A percentile compares a stretch with the other conserved stretches of the same genome.
Conservation (phyloP, 495 filamentous ascomycete species). For the Schizothecium vesticola region DNA sequence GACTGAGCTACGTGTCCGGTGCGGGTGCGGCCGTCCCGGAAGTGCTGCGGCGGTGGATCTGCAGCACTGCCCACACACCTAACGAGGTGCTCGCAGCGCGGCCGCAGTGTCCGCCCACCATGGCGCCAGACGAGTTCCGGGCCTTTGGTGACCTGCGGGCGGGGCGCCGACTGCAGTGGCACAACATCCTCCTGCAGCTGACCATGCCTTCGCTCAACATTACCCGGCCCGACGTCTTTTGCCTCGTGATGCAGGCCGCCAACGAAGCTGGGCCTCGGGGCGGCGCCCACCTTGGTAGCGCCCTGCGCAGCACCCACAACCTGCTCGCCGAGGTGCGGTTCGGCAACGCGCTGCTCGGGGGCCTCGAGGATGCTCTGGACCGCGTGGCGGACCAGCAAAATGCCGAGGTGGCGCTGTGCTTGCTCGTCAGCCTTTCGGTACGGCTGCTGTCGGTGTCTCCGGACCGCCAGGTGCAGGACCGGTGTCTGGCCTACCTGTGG, state of each 20-base stretch:
- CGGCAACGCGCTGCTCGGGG: not conserved
- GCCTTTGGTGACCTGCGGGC: conserved; percentile 44
- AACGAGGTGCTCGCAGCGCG: conserved; percentile 47
- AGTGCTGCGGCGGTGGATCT: conserved; percentile 35
- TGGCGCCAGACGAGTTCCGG: conserved; percentile 48
- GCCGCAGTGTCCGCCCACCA: conserved; percentile 31
- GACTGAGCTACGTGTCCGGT: not conserved
- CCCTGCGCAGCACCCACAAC: not conserved
- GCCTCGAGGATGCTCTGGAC: not conserved
- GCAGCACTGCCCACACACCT: conserved; percentile 20
- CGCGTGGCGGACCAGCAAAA: not conserved
- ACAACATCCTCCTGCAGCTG: conserved; percentile 51
- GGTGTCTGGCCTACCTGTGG: not conserved
- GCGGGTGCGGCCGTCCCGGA: not conserved
- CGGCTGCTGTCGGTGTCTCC: not conserved
- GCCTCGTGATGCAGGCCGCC: conserved; percentile 46
- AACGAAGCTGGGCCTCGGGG: conserved; percentile 35
- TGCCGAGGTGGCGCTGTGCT: not conserved
- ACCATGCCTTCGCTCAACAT: conserved; percentile 40
- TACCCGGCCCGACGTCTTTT: conserved; percentile 38
- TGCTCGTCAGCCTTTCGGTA: not conserved
- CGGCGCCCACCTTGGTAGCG: conserved; percentile 12
- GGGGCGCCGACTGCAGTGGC: conserved; percentile 48
- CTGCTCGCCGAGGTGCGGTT: conserved; percentile 1
- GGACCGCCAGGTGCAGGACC: not conserved